Evolutionary conservation across 106 monocot genomes (phyloP).

Genomic region (Dendrobium nobile): DNA sequence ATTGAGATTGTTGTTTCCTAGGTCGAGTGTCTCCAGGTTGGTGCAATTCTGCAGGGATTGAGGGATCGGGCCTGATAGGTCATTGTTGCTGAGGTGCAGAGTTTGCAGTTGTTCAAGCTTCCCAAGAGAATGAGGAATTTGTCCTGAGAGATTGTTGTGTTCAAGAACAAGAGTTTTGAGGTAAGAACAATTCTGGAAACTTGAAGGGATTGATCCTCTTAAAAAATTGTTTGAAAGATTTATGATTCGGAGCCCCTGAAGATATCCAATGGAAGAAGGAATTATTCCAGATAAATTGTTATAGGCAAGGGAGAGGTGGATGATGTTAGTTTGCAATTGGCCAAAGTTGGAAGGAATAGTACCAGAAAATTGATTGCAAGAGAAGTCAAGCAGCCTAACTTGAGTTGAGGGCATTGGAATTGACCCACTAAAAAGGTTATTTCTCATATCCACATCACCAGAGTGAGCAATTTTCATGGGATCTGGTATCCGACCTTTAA

Average conservation of each 20-base stretch:
- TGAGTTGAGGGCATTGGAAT: constrained; percentile 11
- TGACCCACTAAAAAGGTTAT: not conserved
- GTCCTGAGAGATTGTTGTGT: too few species aligned
- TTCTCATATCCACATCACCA: constrained; percentile 1
- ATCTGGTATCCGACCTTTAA: constrained; percentile 23
- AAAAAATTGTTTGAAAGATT: too few species aligned
- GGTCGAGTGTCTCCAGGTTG: too few species aligned
- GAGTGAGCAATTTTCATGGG: not conserved
- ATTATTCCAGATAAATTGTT: constrained; percentile 21
- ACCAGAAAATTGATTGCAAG: not conserved
- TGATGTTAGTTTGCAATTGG: constrained; percentile 6
- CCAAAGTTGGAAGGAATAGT: constrained; percentile 4
- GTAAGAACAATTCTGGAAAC: too few species aligned
- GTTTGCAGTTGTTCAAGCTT: too few species aligned
- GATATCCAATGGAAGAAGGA: constrained; percentile 22
- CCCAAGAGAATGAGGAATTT: too few species aligned
- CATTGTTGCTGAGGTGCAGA: too few species aligned
- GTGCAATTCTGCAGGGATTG: too few species aligned
- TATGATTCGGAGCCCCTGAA: constrained; percentile 21
- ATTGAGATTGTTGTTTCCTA: too few species aligned
- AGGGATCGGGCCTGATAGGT: too few species aligned
- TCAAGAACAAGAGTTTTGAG: too few species aligned
- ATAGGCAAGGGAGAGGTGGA: constrained; percentile 30
- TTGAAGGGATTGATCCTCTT: too few species aligned
- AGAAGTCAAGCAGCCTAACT: not conserved